Evolutionary conservation across 148 eudicot species (phyloP).

Genomic region (Chenopodium quinoa): DNA sequence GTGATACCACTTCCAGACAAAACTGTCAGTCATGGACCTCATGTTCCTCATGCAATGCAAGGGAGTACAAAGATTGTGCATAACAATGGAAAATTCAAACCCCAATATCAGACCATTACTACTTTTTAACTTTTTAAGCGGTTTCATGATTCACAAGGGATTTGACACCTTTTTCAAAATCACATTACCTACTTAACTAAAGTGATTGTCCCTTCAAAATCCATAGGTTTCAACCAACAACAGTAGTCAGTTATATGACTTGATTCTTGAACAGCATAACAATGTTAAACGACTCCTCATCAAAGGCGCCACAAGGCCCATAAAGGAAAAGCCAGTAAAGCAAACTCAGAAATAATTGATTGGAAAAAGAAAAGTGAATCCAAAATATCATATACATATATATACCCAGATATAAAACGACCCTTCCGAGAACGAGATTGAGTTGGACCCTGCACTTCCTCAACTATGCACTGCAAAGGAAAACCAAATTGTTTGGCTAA

Average conservation of each 20-base stretch:
- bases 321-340: neutral
- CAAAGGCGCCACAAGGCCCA: neutral
- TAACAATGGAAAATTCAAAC: neutral
- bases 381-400: conserved; percentile 36
- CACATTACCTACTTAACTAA: neutral
- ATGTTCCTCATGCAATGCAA: neutral
- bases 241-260: neutral
- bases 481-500: conserved; percentile 4
- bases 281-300: neutral
- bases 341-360: neutral
- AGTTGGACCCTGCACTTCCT: conserved; percentile 97
- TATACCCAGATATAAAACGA: conserved; percentile 96
- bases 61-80: neutral
- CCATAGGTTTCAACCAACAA: neutral
- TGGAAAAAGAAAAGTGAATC: neutral
- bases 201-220: neutral
- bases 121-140: no score
- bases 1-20: neutral
- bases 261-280: conserved; percentile 4
- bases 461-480: conserved; percentile 78
- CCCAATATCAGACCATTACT: neutral
- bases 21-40: neutral
- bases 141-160: neutral
- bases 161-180: neutral
- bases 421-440: conserved; percentile 91